Percentiles rank a stretch among this genome's conserved stretches.
These are phyloP conservation scores for Myriosclerotinia duriaeana DNA, from an alignment of 2,329 filamentous ascomycete genomes.

Conservation along the genomic window DNA sequence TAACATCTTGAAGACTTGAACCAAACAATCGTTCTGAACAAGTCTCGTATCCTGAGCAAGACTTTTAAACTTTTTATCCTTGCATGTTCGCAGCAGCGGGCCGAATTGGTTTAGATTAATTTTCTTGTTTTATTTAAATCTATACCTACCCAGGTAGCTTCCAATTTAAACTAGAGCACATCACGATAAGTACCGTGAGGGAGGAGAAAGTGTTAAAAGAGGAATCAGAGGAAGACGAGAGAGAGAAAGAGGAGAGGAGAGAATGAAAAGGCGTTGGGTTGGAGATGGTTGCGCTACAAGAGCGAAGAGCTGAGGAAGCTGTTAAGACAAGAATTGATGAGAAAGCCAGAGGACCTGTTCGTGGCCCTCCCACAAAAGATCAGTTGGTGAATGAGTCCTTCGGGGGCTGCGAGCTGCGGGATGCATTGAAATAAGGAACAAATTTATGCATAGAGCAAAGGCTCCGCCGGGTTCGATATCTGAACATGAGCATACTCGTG, in stretches of 20 bases:
- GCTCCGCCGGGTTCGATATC: no score
- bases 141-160: not conserved
- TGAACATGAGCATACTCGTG: no score
- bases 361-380: no score
- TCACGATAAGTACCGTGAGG: not conserved
- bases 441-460: no score
- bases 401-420: no score
- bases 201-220: no score
- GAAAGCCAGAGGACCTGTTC: conserved; percentile 33
- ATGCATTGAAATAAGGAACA: no score
- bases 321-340: conserved; percentile 70
- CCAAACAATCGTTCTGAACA: no score
- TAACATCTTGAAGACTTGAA: no score
- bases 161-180: not conserved
- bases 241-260: no score
- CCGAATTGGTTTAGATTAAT: not conserved
- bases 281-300: conserved; percentile 68
- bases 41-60: not conserved
- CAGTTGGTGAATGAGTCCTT: no score
- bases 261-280: conserved; percentile 33
- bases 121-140: not conserved
- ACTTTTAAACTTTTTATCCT: not conserved
- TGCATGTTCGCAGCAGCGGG: not conserved
- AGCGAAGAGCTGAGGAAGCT: conserved; percentile 83
- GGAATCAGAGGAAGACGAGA: no score